Percentiles rank a stretch among this genome's conserved stretches.
Evolutionary conservation across 306 rosid species (phyloP).

Genomic region (Trifolium fragiferum): DNA sequence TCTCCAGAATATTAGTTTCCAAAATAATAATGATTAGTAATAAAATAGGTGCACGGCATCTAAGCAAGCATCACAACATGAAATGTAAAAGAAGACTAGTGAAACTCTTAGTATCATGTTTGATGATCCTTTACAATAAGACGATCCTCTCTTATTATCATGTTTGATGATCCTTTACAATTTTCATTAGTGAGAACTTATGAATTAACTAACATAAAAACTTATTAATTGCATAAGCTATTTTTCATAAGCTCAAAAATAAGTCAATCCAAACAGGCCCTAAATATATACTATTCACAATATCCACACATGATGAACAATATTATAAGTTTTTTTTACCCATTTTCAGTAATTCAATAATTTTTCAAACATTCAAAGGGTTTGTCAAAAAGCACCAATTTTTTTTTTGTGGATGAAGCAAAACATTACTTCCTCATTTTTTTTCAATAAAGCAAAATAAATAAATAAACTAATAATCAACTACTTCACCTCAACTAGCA

Average conservation of each 20-base stretch:
- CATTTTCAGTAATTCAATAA: conserved; percentile 15
- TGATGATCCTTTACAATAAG: conserved; percentile 1
- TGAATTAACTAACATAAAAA: too few species aligned
- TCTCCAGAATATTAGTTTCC: neutral
- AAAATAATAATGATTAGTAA: neutral
- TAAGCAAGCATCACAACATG: conserved; percentile 15
- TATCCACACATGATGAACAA: neutral
- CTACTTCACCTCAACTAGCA: conserved; percentile 5
- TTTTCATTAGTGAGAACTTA: too few species aligned
- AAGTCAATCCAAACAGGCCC: too few species aligned
- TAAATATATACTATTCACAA: conserved; percentile 4
- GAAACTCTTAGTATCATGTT: conserved; percentile 5
- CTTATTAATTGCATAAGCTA: too few species aligned
- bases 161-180: too few species aligned
- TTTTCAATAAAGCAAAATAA: neutral
- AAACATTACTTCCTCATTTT: conserved; percentile 22
- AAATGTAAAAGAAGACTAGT: conserved; percentile 16
- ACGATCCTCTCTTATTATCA: too few species aligned
- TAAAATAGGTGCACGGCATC: neutral
- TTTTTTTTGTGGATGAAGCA: conserved; percentile 1
- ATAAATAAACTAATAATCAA: neutral
- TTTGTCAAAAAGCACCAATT: neutral
- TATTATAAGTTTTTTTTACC: neutral
- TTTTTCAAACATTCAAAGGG: neutral
- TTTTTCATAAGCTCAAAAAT: too few species aligned